phyloP scores from a whole-genome alignment of 495 filamentous ascomycete genomes.

The Daldinia loculata region DNA sequence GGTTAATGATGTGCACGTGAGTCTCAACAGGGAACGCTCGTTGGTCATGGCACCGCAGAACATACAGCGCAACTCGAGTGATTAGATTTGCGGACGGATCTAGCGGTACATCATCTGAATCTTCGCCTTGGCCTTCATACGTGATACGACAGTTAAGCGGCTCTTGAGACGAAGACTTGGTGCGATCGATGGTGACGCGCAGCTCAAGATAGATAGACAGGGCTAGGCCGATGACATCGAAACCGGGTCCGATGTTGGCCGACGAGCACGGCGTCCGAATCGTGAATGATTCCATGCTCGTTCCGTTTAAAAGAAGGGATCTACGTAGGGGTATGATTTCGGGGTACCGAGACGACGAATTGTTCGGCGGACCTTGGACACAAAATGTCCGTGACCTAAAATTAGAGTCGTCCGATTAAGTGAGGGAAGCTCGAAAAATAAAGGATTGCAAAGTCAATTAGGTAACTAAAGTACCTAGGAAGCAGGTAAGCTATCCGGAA shows the following conservation, averaged over 20 bases:
- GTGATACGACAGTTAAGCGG: conserved; percentile 88
- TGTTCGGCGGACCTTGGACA: neutral
- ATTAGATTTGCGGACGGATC: conserved; percentile 86
- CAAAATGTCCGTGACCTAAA: neutral
- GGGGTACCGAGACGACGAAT: neutral
- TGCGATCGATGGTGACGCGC: conserved; percentile 71
- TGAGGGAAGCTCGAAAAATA: neutral
- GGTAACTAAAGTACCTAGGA: conserved; percentile 1
- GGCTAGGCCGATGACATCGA: conserved; percentile 95
- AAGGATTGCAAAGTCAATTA: neutral
- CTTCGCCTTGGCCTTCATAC: conserved; percentile 85
- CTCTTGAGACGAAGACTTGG: conserved; percentile 58
- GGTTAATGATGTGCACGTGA: conserved; percentile 91
- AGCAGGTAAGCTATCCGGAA: neutral
- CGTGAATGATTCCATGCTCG: conserved; percentile 59
- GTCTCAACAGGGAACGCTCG: conserved; percentile 83
- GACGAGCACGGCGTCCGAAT: conserved; percentile 85
- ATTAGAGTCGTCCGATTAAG: neutral
- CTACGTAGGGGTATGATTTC: neutral
- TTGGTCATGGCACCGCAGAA: conserved; percentile 88
- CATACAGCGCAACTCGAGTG: conserved; percentile 89
- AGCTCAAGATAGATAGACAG: conserved; percentile 91
- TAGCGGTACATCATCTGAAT: conserved; percentile 74
- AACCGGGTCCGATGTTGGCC: conserved; percentile 95
- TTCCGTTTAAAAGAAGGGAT: neutral